Conservation (phyloP, 2,329 filamentous ascomycete genomes). For the Zalaria obscura region DNA sequence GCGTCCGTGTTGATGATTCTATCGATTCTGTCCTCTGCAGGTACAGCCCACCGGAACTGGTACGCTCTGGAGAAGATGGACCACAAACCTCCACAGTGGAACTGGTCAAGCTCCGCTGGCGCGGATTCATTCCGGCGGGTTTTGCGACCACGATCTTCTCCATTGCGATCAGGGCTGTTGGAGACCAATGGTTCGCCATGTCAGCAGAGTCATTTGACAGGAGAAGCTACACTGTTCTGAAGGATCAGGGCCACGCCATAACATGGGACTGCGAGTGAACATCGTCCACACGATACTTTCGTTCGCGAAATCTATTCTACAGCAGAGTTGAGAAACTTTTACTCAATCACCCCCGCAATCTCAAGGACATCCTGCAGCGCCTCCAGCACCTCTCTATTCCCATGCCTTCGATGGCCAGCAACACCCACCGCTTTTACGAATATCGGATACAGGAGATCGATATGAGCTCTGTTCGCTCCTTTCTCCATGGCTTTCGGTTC, state of each 20-base stretch:
- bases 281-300: not conserved
- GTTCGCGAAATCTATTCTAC: not conserved
- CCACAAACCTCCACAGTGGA: constrained; percentile 7
- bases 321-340: not conserved
- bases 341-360: constrained; percentile 7
- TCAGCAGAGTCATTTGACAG: constrained; percentile 15
- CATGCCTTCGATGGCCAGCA: constrained; percentile 45
- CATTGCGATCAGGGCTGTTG: constrained; percentile 11
- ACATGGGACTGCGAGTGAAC: constrained; percentile 17
- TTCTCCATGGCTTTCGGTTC: constrained; percentile 32
- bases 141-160: constrained; percentile 18
- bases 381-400: constrained; percentile 34
- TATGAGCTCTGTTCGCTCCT: constrained; percentile 47
- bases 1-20: constrained; percentile 40
- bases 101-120: constrained; percentile 26
- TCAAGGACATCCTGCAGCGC: constrained; percentile 27
- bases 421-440: constrained; percentile 49
- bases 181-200: constrained; percentile 18
- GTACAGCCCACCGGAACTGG: constrained; percentile 41
- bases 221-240: constrained; percentile 15
- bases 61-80: constrained; percentile 1
- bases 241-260: constrained; percentile 10
- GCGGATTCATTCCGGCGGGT: constrained; percentile 24
- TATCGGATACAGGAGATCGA: constrained; percentile 69
- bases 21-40: constrained; percentile 57